Conservation (phyloP, 768 basidiomycete genomes). For the Strobilomyces confusus region DNA sequence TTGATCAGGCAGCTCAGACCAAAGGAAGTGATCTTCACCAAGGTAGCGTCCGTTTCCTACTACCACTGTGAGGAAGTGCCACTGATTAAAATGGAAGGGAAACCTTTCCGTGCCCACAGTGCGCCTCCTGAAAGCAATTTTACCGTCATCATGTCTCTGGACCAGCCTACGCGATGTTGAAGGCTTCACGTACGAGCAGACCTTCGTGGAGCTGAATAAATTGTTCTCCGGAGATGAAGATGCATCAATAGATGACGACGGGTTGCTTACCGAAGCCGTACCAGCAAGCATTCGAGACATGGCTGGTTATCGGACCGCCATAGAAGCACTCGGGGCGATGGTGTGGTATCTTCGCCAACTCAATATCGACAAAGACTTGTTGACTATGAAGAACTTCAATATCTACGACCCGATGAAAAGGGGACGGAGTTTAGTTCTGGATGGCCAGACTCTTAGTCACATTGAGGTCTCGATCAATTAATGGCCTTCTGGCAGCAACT, state of each 20-base stretch:
- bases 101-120: slow-evolving; percentile 80
- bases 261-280: slow-evolving; percentile 32
- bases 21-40: slow-evolving; percentile 87
- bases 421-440: slow-evolving; percentile 81
- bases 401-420: slow-evolving; percentile 93
- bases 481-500: background rate
- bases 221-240: slow-evolving; percentile 54
- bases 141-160: slow-evolving; percentile 85
- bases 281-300: slow-evolving; percentile 77
- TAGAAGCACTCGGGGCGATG: slow-evolving; percentile 88
- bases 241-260: slow-evolving; percentile 46
- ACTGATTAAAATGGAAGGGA: slow-evolving; percentile 47
- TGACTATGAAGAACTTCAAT: slow-evolving; percentile 97
- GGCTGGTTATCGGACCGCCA: slow-evolving; percentile 59
- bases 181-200: slow-evolving; percentile 73
- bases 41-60: slow-evolving; percentile 45
- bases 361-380: slow-evolving; percentile 92
- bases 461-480: slow-evolving; percentile 63
- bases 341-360: slow-evolving; percentile 92
- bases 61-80: background rate
- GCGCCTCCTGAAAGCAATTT: slow-evolving; percentile 73
- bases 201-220: slow-evolving; percentile 59
- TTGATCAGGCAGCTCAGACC: slow-evolving; percentile 86
- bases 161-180: slow-evolving; percentile 80
- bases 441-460: slow-evolving; percentile 94